phyloP scores from a whole-genome alignment of 75 land plant genomes.

The Pinus taeda region DNA sequence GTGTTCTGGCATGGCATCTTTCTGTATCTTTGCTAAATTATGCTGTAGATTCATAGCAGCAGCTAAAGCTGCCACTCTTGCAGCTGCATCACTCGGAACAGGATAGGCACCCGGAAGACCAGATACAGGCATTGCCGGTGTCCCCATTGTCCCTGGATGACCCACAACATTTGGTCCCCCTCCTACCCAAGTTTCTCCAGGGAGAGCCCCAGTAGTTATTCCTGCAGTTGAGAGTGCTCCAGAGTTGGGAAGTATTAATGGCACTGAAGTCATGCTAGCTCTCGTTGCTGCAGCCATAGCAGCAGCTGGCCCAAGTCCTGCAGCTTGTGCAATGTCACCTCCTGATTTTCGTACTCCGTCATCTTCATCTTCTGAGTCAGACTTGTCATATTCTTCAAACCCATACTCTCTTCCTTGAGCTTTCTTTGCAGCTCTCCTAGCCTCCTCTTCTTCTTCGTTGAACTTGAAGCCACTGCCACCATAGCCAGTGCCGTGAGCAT shows the following conservation, averaged over 20 bases:
- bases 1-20: conserved; percentile 87
- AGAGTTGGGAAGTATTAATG: conserved; percentile 19
- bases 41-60: conserved; percentile 93
- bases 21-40: conserved; percentile 84
- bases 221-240: conserved; percentile 37
- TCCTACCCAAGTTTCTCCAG: conserved; percentile 24
- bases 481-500: conserved; percentile 96
- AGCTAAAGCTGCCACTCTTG: conserved; percentile 73
- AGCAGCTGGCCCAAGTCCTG: conserved; percentile 64
- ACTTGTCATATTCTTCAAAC: conserved; percentile 83
- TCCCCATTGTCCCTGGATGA: conserved; percentile 20
- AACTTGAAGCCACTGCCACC: conserved; percentile 99
- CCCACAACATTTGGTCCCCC: conserved; percentile 30
- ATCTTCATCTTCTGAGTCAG: conserved; percentile 90
- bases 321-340: conserved; percentile 68
- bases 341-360: conserved; percentile 87
- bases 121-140: conserved; percentile 12
- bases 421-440: conserved; percentile 94
- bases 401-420: conserved; percentile 99
- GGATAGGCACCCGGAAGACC: conserved; percentile 29
- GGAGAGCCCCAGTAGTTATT: conserved; percentile 24
- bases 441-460: conserved; percentile 98
- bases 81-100: conserved; percentile 58
- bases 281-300: conserved; percentile 65
- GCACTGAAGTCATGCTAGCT: conserved; percentile 26